These are phyloP conservation scores for Paramecium pentaurelia DNA, from an alignment of 73 alveolate species.

Conservation along the genomic window DNA sequence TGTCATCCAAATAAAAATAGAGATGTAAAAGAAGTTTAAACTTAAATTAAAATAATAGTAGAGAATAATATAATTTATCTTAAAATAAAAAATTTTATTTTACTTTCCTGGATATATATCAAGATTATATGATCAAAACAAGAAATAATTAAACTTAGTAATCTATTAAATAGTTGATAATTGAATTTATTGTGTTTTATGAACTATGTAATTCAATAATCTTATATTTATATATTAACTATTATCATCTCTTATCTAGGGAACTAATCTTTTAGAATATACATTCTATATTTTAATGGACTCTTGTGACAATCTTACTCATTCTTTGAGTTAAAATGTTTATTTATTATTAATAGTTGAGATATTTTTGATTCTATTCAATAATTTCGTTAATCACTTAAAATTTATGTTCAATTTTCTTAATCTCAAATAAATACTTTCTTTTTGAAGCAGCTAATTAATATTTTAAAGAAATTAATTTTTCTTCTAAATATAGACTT, in stretches of 20 bases:
- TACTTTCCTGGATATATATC: too few relatives aligned
- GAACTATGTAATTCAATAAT: not conserved
- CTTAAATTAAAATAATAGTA: too few relatives aligned
- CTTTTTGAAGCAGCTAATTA: conserved; percentile 21
- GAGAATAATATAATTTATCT: too few relatives aligned
- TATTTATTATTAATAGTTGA: not conserved
- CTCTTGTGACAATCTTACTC: not conserved
- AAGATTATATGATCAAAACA: too few relatives aligned
- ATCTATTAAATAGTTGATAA: not conserved
- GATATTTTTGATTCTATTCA: not conserved
- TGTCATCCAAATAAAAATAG: too few relatives aligned
- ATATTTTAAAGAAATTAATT: conserved; percentile 8
- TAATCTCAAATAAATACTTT: conserved; percentile 1
- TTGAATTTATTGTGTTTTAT: not conserved
- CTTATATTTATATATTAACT: not conserved
- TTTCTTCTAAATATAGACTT: not conserved
- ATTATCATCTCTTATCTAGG: conserved; percentile 8
- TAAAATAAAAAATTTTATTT: too few relatives aligned
- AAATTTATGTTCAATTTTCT: conserved; percentile 10
- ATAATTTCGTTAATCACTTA: not conserved
- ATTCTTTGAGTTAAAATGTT: not conserved
- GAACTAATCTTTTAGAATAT: not conserved
- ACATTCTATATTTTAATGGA: conserved; percentile 10
- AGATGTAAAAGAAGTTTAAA: not conserved
- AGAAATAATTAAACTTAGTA: not conserved